These are phyloP conservation scores for Verticillium zaregamsianum DNA, from an alignment of 2,329 filamentous ascomycete genomes.

Conservation along the genomic window DNA sequence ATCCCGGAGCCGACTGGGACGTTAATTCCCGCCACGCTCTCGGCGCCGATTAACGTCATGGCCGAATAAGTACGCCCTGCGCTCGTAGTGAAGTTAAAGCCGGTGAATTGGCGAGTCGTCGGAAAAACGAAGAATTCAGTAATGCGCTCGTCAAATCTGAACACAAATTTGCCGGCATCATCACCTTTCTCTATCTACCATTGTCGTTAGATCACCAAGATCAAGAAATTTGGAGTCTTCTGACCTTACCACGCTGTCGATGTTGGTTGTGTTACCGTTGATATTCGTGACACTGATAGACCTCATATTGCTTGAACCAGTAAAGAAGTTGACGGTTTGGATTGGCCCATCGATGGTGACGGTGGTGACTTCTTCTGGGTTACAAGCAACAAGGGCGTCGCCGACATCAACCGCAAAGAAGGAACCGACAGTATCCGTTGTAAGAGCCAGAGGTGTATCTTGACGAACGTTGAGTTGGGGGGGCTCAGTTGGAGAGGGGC, in stretches of 20 bases:
- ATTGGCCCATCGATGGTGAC: slow-evolving; percentile 4
- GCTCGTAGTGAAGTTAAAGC: slow-evolving; percentile 8
- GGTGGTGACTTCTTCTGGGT: neutral
- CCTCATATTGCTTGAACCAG: slow-evolving; percentile 5
- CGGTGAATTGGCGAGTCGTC: neutral
- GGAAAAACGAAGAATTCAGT: slow-evolving; percentile 3
- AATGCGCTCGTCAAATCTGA: slow-evolving; percentile 4
- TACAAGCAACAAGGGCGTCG: neutral
- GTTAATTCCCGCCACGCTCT: neutral
- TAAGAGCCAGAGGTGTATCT: neutral
- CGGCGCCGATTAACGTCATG: neutral
- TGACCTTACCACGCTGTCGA: slow-evolving; percentile 1
- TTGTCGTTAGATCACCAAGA: neutral
- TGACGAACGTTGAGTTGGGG: neutral
- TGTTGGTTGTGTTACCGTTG: slow-evolving; percentile 3
- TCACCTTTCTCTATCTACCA: neutral
- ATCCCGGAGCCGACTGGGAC: slow-evolving; percentile 10
- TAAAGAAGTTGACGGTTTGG: slow-evolving; percentile 4
- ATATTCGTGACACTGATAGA: slow-evolving; percentile 3
- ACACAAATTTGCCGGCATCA: slow-evolving; percentile 4
- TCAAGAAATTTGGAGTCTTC: neutral
- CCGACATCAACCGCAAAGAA: slow-evolving; percentile 6
- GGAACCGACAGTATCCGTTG: neutral
- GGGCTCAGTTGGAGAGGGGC: neutral
- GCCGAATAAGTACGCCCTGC: slow-evolving; percentile 2